Conservation (phyloP, 495 filamentous ascomycete genomes). For the Trypethelium eluteriae region DNA sequence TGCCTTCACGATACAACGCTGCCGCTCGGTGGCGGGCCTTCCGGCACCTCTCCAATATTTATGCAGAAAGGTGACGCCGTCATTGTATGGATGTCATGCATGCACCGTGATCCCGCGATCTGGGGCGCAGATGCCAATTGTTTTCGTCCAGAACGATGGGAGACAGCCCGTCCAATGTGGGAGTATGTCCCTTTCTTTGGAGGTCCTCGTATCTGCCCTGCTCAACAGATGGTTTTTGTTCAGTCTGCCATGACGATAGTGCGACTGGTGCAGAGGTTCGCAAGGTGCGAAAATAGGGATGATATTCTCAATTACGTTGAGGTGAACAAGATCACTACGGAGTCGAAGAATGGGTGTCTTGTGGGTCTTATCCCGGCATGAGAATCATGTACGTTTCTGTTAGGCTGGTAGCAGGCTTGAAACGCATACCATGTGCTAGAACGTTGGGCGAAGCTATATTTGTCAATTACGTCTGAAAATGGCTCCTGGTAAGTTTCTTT, state of each 20-base stretch:
- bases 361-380: neutral
- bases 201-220: neutral
- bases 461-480: neutral
- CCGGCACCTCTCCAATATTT: constrained; percentile 30
- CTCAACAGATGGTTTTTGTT: neutral
- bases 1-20: constrained; percentile 31
- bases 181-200: neutral
- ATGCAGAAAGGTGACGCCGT: constrained; percentile 26
- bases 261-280: neutral
- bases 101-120: constrained; percentile 32
- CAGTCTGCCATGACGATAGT: neutral
- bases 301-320: neutral
- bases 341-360: neutral
- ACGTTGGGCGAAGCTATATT: neutral
- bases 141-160: constrained; percentile 37
- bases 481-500: neutral
- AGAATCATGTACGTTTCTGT: neutral
- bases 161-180: constrained; percentile 13
- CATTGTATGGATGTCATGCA: constrained; percentile 23
- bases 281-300: neutral
- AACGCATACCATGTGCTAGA: neutral
- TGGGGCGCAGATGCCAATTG: constrained; percentile 33
- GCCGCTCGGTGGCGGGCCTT: constrained; percentile 31
- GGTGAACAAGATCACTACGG: neutral
- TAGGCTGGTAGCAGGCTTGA: neutral